Conservation (phyloP, 2,329 filamentous ascomycete genomes). For the Shiraia sp. region DNA sequence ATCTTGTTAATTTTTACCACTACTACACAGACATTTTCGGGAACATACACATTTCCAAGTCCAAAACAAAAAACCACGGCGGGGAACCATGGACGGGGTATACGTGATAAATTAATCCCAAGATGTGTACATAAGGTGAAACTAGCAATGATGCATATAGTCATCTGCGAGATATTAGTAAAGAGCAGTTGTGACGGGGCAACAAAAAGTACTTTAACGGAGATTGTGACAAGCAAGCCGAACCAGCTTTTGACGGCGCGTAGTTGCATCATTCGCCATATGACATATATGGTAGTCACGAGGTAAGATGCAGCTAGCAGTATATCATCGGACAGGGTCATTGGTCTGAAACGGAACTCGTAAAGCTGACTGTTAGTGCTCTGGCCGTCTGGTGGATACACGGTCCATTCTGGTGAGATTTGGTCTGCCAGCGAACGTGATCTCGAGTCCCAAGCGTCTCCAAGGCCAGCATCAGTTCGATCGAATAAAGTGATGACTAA, state of each 20-base stretch:
- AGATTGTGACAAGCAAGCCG: constrained; percentile 71
- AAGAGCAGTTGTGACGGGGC: not conserved
- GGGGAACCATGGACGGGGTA: constrained; percentile 75
- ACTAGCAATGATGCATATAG: constrained; percentile 74
- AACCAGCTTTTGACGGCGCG: constrained; percentile 75
- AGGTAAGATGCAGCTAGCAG: constrained; percentile 68
- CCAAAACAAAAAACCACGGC: constrained; percentile 77
- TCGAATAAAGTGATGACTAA: constrained; percentile 78
- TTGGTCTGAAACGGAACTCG: constrained; percentile 77
- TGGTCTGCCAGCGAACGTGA: constrained; percentile 58
- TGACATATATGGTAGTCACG: constrained; percentile 66
- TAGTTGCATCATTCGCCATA: constrained; percentile 68
- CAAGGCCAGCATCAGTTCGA: constrained; percentile 65
- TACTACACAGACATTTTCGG: not conserved
- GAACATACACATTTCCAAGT: constrained; percentile 68
- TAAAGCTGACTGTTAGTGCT: constrained; percentile 65
- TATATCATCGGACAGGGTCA: constrained; percentile 68
- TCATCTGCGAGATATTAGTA: constrained; percentile 50
- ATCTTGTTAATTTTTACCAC: constrained; percentile 21
- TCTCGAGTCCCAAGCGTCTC: constrained; percentile 66
- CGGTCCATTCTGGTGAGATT: constrained; percentile 61
- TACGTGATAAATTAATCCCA: constrained; percentile 73
- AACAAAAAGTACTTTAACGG: constrained; percentile 57
- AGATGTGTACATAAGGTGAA: constrained; percentile 78
- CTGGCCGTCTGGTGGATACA: constrained; percentile 65